These are phyloP conservation scores for Phytophthora boehmeriae DNA, from an alignment of 352 stramenopile genomes.

Conservation along the genomic window DNA sequence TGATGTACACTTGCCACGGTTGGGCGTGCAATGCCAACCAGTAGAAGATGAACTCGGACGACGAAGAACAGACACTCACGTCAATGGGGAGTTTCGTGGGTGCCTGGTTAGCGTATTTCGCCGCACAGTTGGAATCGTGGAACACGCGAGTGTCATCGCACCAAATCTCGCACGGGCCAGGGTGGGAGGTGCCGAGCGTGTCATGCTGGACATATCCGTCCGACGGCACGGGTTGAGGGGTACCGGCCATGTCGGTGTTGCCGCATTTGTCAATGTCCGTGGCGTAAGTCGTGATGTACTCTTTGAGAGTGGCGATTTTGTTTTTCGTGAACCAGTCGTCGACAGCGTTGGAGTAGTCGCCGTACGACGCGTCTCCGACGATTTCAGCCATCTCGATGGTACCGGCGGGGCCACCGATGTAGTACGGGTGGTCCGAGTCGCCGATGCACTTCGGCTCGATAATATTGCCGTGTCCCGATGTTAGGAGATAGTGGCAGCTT, in stretches of 20 bases:
- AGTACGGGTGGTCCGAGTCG: constrained; percentile 19
- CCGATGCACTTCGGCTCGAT: constrained; percentile 28
- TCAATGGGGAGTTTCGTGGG: constrained; percentile 44
- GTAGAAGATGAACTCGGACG: constrained; percentile 43
- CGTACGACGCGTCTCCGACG: constrained; percentile 23
- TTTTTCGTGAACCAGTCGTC: constrained; percentile 39
- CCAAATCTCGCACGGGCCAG: constrained; percentile 54
- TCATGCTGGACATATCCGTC: constrained; percentile 33
- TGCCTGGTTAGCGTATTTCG: constrained; percentile 22
- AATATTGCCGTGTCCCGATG: constrained; percentile 34
- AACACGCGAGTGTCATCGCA: constrained; percentile 48
- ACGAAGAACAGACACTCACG: constrained; percentile 28
- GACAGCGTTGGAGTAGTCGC: constrained; percentile 33
- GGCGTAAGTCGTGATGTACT: constrained; percentile 31
- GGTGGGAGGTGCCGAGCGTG: constrained; percentile 36
- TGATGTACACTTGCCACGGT: constrained; percentile 53
- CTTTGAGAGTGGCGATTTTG: constrained; percentile 32
- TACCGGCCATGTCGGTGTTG: constrained; percentile 31
- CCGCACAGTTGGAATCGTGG: constrained; percentile 41
- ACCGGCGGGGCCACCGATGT: constrained; percentile 30
- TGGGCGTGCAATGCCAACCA: constrained; percentile 45
- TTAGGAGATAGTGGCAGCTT: constrained; percentile 15
- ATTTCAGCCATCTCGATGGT: constrained; percentile 33
- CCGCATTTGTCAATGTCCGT: constrained; percentile 27
- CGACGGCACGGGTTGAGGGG: constrained; percentile 20